Conservation (phyloP, 2,329 filamentous ascomycete genomes). For the Ophiostoma sp. region DNA sequence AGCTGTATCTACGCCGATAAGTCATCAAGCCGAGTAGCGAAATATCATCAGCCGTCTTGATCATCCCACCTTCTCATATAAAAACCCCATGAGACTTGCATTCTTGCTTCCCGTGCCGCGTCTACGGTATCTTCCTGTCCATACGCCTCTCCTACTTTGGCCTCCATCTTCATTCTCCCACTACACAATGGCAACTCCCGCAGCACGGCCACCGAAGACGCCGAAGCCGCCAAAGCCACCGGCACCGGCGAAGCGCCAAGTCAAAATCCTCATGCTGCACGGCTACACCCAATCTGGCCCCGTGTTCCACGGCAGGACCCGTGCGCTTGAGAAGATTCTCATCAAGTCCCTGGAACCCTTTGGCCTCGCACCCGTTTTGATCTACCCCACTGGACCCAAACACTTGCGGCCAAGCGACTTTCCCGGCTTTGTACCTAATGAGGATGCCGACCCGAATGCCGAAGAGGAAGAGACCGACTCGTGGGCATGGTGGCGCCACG, state of each 20-base stretch:
- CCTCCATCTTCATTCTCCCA: no score
- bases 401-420: conserved; percentile 60
- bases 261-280: conserved; percentile 74
- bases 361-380: conserved; percentile 48
- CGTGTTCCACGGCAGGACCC: conserved; percentile 81
- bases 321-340: conserved; percentile 76
- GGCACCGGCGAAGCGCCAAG: conserved; percentile 41
- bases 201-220: conserved; percentile 24
- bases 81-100: conserved; percentile 7
- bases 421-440: conserved; percentile 52
- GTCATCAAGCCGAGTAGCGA: not conserved
- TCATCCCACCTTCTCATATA: no score
- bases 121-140: not conserved
- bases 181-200: conserved; percentile 13
- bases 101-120: not conserved
- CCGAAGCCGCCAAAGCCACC: conserved; percentile 29
- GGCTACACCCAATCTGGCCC: conserved; percentile 87
- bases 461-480: conserved; percentile 48
- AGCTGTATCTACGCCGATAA: not conserved
- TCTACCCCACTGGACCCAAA: conserved; percentile 65
- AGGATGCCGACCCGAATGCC: conserved; percentile 24
- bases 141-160: not conserved
- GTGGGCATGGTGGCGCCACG: conserved; percentile 77
- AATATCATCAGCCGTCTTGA: not conserved
- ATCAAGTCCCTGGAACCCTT: conserved; percentile 63